Base-by-base conservation (phyloP, 179 eudicot genomes). In the Beta macrorhiza region DNA sequence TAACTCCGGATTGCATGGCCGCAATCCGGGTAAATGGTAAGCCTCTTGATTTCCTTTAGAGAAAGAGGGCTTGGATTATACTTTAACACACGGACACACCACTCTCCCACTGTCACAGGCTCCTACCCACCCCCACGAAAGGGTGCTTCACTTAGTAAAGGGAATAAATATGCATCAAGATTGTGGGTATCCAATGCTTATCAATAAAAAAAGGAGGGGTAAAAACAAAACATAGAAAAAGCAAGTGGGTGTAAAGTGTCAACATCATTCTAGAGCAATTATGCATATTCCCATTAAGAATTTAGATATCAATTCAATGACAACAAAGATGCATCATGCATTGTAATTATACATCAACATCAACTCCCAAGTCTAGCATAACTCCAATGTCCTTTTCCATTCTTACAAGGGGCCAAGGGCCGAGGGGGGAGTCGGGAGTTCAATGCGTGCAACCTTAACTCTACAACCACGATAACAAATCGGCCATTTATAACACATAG, bases 181-280 rank as follows among this genome's bases (percentile, higher is more conserved):
- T 37, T 25, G 76, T 73, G 51, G 76, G 77, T 74, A 74, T 74
- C 77, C 77, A 56, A 74, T 74, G 77, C 77, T 56, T 56, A 64
- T 74, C 63, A 74, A 13, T 37, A 37, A 13, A 74, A 55, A 56
- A 1, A 15, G 77, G 12, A 16, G 64, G 10, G 14, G 16, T 55
- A 29, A 9, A 74, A 52, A 74, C 45, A 74, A 74, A 73, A 29
- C 0, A 14, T 1, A 16, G 6, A 70, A 22, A 78, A 78, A 56
- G 11, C 42, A 68, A 19, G 49, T 53, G 32, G 58, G 25, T 5
- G 11, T 64, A 44, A 45, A 55, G 15, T 67, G 25, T 19, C 59
- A 67, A 65, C 47, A 75, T 59, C 53, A 57, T 42, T 58, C 11
- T 75, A 25, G 37, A 59, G 51, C 25, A n/a, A 58, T 61, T 9